phyloP scores from a whole-genome alignment of 441 rosid species.

The Corymbia citriodora region DNA sequence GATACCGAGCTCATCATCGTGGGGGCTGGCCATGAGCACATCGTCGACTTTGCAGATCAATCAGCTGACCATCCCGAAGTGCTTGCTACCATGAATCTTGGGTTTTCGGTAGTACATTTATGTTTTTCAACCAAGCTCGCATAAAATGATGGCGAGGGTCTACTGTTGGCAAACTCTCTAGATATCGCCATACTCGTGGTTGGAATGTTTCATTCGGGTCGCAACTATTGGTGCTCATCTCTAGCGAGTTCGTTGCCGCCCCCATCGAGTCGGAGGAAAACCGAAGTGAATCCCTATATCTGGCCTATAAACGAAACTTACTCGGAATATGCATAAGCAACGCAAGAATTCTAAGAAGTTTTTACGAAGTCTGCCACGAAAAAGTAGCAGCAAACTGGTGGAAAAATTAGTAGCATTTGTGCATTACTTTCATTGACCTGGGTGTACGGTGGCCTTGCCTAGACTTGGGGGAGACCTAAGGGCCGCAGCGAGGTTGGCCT shows the following conservation, averaged over 20 bases:
- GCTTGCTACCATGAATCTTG: neutral
- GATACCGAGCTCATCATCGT: too few relatives aligned
- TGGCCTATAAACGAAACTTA: rapidly evolving
- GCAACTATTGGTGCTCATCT: neutral
- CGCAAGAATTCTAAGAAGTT: too few relatives aligned
- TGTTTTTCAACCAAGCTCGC: neutral
- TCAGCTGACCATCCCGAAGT: neutral
- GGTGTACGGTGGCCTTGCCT: neutral
- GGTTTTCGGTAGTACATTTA: too few relatives aligned
- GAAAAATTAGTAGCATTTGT: neutral
- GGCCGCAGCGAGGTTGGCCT: too few relatives aligned
- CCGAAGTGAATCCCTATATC: rapidly evolving
- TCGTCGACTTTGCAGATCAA: rapidly evolving
- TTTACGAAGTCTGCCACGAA: neutral
- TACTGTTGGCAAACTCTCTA: neutral
- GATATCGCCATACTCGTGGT: neutral
- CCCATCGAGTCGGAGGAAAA: neutral
- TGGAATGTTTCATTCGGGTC: neutral
- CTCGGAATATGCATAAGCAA: neutral
- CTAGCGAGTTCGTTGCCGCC: rapidly evolving
- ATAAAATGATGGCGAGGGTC: neutral
- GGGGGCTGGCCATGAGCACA: neutral
- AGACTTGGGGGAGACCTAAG: too few relatives aligned
- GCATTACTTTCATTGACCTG: neutral
- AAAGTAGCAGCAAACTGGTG: neutral